phyloP scores from a whole-genome alignment of 2,329 filamentous ascomycete species.

The Trichoderma semiorbis region DNA sequence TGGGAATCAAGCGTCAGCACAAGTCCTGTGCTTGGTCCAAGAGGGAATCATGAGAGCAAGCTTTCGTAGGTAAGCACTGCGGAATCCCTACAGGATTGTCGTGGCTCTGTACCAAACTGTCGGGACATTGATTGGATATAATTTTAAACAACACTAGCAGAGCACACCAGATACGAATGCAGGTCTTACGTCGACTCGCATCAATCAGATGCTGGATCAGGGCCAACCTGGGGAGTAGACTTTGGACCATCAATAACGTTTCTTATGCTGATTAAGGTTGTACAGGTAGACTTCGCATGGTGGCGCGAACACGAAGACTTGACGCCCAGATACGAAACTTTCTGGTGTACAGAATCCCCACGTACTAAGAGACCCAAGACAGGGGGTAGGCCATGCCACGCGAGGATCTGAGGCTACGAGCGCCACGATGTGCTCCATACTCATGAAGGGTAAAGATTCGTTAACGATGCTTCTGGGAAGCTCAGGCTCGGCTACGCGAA shows the following conservation, averaged over 20 bases:
- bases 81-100: background rate
- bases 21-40: background rate
- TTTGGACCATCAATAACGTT: background rate
- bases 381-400: conserved; percentile 20
- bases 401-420: conserved; percentile 22
- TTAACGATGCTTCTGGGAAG: background rate
- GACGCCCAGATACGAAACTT: background rate
- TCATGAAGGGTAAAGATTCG: background rate
- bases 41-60: background rate
- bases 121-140: background rate
- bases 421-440: conserved; percentile 19
- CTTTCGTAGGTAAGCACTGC: background rate
- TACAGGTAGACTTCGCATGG: background rate
- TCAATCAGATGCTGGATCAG: background rate
- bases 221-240: background rate
- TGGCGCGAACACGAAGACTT: background rate
- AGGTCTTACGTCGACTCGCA: background rate
- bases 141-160: background rate
- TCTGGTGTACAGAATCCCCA: background rate
- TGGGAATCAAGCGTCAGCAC: background rate
- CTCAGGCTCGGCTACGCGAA: background rate
- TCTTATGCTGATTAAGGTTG: background rate
- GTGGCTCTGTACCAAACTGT: background rate
- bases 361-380: conserved; percentile 1
- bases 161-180: background rate